These are phyloP conservation scores for Rhodomyrtus psidioides DNA, from an alignment of 441 rosid species.

Conservation along the genomic window DNA sequence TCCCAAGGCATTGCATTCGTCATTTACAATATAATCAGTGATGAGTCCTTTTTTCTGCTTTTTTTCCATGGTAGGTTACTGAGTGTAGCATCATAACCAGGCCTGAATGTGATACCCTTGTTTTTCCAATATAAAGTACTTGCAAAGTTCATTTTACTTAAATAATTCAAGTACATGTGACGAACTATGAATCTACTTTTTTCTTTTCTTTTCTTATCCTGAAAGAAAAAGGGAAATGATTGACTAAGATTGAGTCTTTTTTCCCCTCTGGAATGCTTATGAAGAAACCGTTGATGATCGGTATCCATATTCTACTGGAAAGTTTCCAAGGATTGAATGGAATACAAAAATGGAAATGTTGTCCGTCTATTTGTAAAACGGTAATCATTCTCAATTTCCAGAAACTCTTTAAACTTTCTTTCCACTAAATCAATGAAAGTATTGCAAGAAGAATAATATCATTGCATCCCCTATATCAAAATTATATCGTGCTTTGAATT, in stretches of 20 bases:
- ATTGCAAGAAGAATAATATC: background rate
- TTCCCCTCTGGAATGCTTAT: background rate
- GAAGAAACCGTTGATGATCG: background rate
- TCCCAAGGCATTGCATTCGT: background rate
- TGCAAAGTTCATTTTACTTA: background rate
- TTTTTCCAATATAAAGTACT: background rate
- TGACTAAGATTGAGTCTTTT: background rate
- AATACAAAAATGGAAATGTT: background rate
- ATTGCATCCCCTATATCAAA: background rate
- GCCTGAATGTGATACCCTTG: background rate
- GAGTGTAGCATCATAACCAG: background rate
- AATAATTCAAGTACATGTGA: background rate
- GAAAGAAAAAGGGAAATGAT: background rate
- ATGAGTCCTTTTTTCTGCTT: background rate
- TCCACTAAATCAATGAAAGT: background rate
- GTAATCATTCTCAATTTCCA: background rate
- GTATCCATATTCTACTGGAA: background rate
- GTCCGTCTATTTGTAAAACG: background rate
- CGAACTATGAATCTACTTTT: background rate
- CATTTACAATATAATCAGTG: background rate
- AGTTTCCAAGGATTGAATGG: background rate
- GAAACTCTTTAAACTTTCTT: background rate
- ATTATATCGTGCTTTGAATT: background rate
- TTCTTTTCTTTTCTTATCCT: background rate
- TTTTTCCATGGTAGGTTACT: background rate